Evolutionary conservation across 2,329 filamentous ascomycete genomes (phyloP), one percentile per base, ranked within the genome.

Genomic region (Xylariaceae sp.): DNA sequence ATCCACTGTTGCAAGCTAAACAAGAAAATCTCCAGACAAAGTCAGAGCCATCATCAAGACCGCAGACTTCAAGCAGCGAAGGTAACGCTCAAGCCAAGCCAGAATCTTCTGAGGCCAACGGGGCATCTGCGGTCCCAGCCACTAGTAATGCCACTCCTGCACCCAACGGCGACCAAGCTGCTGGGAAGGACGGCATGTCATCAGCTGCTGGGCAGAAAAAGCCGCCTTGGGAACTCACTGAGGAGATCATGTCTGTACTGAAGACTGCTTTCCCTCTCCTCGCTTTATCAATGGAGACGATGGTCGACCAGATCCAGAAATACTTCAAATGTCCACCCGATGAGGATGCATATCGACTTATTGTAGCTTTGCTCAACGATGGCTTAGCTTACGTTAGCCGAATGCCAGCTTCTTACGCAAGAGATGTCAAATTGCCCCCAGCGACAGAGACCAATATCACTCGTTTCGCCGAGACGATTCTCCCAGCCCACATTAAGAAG

Each of bases 241-340:
- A 99, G 65, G 93, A 98, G 71, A 91, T 99, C 58, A 92, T 96
- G 82, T 90, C 92, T 32, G 90, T 92, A 26, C 86, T 99, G 51
- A 98, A 99, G 80, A 98, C 95, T 6, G 93, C 93, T 0, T 99
- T 98, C 80, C 95, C 95, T 20, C 82, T 99, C 18, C 83, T 99
- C 65, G 95, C 96, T 9, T 79, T 98, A 43, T 97, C 93, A 0
- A 98, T 99, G 95, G 95, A 99, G 77, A 96, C 93, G 0, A 99
- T 98, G 92, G 93, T 98, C 26, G 95, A 99, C 71, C 93, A 98
- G 75, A 96, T 99, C 56, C 90, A 95, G 73, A 98, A 98, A 80
- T 89, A 98, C 75, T 99, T 99, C 84, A 99, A 99, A 77, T 98
- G 95, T 68, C 93, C 93, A 14, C 93, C 93, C 0, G 95, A 99